Evolutionary conservation across 306 rosid species (phyloP).

Genomic region (Gastrolobium villosum): DNA sequence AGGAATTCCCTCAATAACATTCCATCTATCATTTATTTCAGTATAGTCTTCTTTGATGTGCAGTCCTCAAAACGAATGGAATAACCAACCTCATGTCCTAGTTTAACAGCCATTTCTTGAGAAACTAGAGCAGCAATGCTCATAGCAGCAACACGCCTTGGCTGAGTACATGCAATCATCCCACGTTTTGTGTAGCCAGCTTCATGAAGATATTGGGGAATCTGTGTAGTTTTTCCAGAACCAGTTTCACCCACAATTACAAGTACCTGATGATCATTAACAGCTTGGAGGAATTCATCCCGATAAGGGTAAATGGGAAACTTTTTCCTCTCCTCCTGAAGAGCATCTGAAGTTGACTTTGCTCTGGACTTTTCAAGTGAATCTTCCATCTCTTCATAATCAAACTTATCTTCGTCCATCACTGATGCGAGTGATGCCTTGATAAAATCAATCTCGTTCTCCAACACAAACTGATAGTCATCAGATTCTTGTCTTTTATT

Average conservation of each 20-base stretch:
- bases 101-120: constrained; percentile 97
- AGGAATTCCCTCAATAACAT: constrained; percentile 95
- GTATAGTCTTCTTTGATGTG: constrained; percentile 91
- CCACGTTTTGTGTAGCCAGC: constrained; percentile 94
- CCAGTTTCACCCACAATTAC: constrained; percentile 99
- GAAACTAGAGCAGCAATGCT: constrained; percentile 98
- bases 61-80: constrained; percentile 99
- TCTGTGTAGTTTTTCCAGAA: constrained; percentile 97
- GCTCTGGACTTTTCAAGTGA: constrained; percentile 72
- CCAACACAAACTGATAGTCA: constrained; percentile 93
- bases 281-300: constrained; percentile 82
- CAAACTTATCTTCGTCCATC: constrained; percentile 91
- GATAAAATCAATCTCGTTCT: constrained; percentile 95
- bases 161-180: constrained; percentile 97
- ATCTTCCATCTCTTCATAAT: constrained; percentile 57
- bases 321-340: constrained; percentile 88
- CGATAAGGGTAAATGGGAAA: constrained; percentile 84
- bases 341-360: constrained; percentile 80
- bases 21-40: constrained; percentile 98
- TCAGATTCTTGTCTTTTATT: constrained; percentile 78
- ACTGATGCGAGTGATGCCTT: constrained; percentile 87
- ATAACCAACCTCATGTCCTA: constrained; percentile 99
- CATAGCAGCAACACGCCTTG: constrained; percentile 99
- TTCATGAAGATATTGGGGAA: constrained; percentile 98
- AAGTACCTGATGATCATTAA: constrained; percentile 90